Evolutionary conservation across 306 rosid species (phyloP).

Genomic region (Quercus alba): DNA sequence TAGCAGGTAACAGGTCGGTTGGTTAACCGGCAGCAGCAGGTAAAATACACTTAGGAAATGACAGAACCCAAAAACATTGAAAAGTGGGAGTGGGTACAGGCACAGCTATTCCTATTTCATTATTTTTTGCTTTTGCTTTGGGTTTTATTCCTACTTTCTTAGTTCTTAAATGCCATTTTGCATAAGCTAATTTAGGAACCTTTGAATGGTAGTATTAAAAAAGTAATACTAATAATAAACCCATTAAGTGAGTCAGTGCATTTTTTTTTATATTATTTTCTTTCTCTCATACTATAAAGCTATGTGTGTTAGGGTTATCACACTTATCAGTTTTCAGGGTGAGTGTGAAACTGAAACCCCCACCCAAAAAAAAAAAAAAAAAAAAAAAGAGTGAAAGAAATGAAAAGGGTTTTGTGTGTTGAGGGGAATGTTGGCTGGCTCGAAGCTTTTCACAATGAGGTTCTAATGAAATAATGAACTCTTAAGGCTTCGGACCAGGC

Average conservation of each 20-base stretch:
- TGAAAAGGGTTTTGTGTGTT: conserved; percentile 18
- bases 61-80: not conserved
- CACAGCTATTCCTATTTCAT: no score
- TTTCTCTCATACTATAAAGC: conserved; percentile 28
- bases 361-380: not conserved
- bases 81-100: conserved; percentile 5
- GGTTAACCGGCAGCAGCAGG: conserved; percentile 43
- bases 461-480: conserved; percentile 6
- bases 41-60: conserved; percentile 30
- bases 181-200: conserved; percentile 46
- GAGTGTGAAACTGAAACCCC: not conserved
- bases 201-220: conserved; percentile 14
- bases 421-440: conserved; percentile 98
- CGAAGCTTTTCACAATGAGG: conserved; percentile 51
- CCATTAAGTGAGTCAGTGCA: conserved; percentile 30
- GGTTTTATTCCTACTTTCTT: conserved; percentile 6
- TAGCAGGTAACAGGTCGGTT: conserved; percentile 44
- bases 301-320: conserved; percentile 47
- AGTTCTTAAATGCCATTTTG: conserved; percentile 31
- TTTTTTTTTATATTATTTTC: not conserved
- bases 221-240: no score
- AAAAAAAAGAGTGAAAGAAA: not conserved
- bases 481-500: conserved; percentile 87
- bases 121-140: not conserved
- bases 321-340: conserved; percentile 23